These are phyloP conservation scores for Hanseniaspora hatyaiensis DNA, from an alignment of 805 yeast genomes.

Conservation along the genomic window DNA sequence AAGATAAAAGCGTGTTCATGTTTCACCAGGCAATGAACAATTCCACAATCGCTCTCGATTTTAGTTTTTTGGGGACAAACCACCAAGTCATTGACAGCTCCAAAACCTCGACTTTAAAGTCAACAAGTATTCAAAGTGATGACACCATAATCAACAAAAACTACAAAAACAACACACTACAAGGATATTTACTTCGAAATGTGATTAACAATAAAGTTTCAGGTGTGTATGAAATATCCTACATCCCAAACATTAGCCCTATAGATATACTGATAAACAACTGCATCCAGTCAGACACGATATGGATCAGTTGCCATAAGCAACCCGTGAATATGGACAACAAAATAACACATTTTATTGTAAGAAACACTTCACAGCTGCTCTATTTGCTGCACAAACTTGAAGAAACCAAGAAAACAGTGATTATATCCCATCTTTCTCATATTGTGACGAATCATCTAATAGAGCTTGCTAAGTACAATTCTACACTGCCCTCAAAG, in stretches of 20 bases:
- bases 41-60: background rate
- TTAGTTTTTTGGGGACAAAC: slow-evolving; percentile 7
- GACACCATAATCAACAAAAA: background rate
- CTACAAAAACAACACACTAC: background rate
- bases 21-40: background rate
- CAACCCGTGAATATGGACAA: background rate
- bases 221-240: slow-evolving; percentile 7
- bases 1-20: background rate
- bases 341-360: background rate
- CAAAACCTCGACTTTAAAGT: background rate
- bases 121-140: background rate
- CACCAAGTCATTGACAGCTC: background rate
- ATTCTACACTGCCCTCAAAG: background rate
- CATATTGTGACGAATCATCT: slow-evolving; percentile 7
- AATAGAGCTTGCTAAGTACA: background rate
- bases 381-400: background rate
- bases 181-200: background rate
- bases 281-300: background rate
- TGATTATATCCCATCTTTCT: slow-evolving; percentile 6
- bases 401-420: background rate
- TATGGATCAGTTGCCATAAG: slow-evolving; percentile 13
- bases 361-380: background rate
- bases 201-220: background rate
- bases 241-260: slow-evolving; percentile 13
- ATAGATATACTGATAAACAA: slow-evolving; percentile 4